Base-by-base conservation (phyloP, 106 monocot genomes). In the Dendrobium huoshanense region DNA sequence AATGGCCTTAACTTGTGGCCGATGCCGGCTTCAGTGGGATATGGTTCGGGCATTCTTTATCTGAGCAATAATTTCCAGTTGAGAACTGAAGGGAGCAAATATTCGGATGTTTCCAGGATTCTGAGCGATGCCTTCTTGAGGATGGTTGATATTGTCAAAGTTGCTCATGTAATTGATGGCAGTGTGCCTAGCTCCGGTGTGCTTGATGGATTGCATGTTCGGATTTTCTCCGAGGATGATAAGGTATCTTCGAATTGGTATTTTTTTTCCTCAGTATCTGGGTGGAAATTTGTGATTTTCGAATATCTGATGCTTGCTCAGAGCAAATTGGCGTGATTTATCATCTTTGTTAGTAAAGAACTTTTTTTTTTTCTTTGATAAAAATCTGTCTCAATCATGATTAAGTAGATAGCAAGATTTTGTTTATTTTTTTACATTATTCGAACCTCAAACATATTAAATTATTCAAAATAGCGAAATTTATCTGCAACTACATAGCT, bases 1-100 rank as follows among this genome's bases (percentile, higher is more conserved):
- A 77, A 81, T 78, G 83, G 85, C 1, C 29, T 95, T 4, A 83
- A 96, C 79, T n/a, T 96, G 56, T 96, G 96, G 93, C 96, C 96
- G 37, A 87, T 96, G 93, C 96, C 91, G 31, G 70, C 27, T 41
- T 89, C 86, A 16, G 87, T 84, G 78, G 87, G 48, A 51, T 48
- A 84, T 77, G 96, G 96, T 24, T 79, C 80, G 31, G 10, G 79
- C 6, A 84, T 82, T 2, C 85, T 93, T 10, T 85, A 81, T 61
- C 55, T 89, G 74, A 88, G 85, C 76, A 89, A 78, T 31, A 85
- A 88, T 81, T 87, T 96, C 47, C 29, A 74, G 81, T 17, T 96
- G 79, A 77, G 25, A 24, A 87, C 83, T 8, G 79, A 91, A 17
- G 91, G 93, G 33, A 91, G 96, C 86, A 86, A 81, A 41, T 93